Evolutionary conservation across 2,329 filamentous ascomycete genomes (phyloP).

Genomic region (Trichoderma semiorbis): DNA sequence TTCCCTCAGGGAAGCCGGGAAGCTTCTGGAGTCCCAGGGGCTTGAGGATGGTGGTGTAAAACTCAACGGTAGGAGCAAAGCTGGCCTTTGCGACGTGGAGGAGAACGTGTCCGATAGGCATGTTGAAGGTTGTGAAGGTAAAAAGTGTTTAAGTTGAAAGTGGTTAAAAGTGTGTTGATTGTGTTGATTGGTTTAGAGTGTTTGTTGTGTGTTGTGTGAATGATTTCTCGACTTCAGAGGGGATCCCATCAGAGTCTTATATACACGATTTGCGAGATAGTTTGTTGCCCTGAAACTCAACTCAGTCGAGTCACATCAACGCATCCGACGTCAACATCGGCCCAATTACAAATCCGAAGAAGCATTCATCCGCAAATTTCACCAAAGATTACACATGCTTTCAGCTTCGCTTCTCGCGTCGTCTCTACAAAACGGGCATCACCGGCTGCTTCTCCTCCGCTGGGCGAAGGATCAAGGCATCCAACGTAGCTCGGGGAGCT

Average conservation of each 20-base stretch:
- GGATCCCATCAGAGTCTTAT: neutral
- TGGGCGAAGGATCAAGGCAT: neutral
- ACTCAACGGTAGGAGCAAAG: neutral
- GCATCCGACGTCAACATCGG: neutral
- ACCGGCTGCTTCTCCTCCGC: neutral
- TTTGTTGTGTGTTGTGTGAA: neutral
- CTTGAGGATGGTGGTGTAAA: conserved; percentile 8
- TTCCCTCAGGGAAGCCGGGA: conserved; percentile 5
- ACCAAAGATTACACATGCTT: neutral
- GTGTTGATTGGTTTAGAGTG: neutral
- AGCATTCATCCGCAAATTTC: neutral
- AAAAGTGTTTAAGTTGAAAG: neutral
- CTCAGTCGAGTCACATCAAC: neutral
- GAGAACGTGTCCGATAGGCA: conserved; percentile 17
- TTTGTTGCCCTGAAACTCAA: neutral
- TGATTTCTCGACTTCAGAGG: neutral
- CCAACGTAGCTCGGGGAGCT: neutral
- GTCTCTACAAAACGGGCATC: neutral
- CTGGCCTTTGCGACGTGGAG: conserved; percentile 1
- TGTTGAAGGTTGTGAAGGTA: neutral
- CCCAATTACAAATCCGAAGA: neutral
- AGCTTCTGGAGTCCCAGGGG: conserved; percentile 5
- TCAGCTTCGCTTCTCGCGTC: neutral
- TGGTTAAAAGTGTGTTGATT: neutral
- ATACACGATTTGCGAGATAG: neutral